These are phyloP conservation scores for Starmera amethionina DNA, from an alignment of 805 yeast genomes.

Conservation along the genomic window DNA sequence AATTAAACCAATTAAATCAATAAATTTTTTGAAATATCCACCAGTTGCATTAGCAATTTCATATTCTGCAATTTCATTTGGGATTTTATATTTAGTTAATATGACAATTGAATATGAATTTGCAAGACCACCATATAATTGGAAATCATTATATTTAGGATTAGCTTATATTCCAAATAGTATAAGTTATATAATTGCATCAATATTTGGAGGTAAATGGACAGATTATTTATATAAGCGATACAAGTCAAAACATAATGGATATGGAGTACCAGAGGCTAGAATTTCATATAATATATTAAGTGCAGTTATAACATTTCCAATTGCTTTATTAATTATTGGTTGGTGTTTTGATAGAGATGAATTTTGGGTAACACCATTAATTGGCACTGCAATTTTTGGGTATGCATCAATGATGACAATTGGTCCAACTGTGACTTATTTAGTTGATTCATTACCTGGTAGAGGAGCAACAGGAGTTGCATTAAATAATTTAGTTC, in stretches of 20 bases:
- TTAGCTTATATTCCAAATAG: constrained; percentile 79
- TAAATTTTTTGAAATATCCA: constrained; percentile 56
- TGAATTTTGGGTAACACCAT: constrained; percentile 68
- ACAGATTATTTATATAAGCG: constrained; percentile 51
- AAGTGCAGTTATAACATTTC: constrained; percentile 51
- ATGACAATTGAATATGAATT: constrained; percentile 60
- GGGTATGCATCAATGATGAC: constrained; percentile 81
- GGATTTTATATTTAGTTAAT: constrained; percentile 62
- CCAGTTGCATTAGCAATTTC: constrained; percentile 60
- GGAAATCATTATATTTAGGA: constrained; percentile 56
- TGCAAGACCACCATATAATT: constrained; percentile 59
- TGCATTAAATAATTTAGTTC: constrained; percentile 66
- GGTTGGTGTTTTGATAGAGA: constrained; percentile 75
- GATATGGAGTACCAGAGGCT: constrained; percentile 65
- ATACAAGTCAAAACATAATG: constrained; percentile 44
- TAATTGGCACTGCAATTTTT: constrained; percentile 71
- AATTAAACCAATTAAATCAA: constrained; percentile 50
- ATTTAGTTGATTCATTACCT: constrained; percentile 75
- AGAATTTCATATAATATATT: constrained; percentile 69
- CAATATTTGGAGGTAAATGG: constrained; percentile 77
- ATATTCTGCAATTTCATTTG: constrained; percentile 66
- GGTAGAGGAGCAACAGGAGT: constrained; percentile 87
- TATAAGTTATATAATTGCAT: constrained; percentile 63
- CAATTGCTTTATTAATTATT: constrained; percentile 57
- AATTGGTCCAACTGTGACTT: constrained; percentile 73